Conservation (phyloP, 306 rosid genomes). For the Cotoneaster glaucophyllus region DNA sequence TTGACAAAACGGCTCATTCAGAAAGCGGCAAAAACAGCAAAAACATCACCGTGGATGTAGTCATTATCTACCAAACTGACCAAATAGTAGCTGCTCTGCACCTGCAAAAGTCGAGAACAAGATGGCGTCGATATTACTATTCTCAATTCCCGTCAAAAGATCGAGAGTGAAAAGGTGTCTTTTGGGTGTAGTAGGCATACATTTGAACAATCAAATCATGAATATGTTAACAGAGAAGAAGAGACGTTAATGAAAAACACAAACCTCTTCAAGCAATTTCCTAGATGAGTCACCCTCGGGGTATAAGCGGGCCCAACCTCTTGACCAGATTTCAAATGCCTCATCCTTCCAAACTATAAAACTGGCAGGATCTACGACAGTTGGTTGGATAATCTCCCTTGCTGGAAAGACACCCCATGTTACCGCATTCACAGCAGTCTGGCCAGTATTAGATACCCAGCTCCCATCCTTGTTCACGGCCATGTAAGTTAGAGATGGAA, state of each 20-base stretch:
- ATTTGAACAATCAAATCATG: neutral
- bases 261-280: slow-evolving; percentile 83
- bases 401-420: slow-evolving; percentile 99
- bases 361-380: slow-evolving; percentile 88
- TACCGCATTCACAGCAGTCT: slow-evolving; percentile 79
- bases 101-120: slow-evolving; percentile 40
- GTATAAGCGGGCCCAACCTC: slow-evolving; percentile 82
- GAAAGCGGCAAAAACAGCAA: slow-evolving; percentile 54
- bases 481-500: slow-evolving; percentile 68
- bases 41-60: slow-evolving; percentile 58
- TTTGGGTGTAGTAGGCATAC: neutral
- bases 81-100: slow-evolving; percentile 65
- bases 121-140: neutral
- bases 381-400: slow-evolving; percentile 89
- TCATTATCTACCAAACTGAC: slow-evolving; percentile 96
- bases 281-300: slow-evolving; percentile 68
- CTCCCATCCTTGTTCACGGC: slow-evolving; percentile 75
- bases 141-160: neutral
- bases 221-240: neutral
- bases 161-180: neutral
- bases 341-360: slow-evolving; percentile 89
- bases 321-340: slow-evolving; percentile 90
- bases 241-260: neutral
- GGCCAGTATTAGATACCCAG: slow-evolving; percentile 63
- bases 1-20: slow-evolving; percentile 23